A percentile compares a stretch with the other conserved stretches of the same genome.
Conservation (phyloP, 2,329 filamentous ascomycete species). For the Diplodia sapinea region DNA sequence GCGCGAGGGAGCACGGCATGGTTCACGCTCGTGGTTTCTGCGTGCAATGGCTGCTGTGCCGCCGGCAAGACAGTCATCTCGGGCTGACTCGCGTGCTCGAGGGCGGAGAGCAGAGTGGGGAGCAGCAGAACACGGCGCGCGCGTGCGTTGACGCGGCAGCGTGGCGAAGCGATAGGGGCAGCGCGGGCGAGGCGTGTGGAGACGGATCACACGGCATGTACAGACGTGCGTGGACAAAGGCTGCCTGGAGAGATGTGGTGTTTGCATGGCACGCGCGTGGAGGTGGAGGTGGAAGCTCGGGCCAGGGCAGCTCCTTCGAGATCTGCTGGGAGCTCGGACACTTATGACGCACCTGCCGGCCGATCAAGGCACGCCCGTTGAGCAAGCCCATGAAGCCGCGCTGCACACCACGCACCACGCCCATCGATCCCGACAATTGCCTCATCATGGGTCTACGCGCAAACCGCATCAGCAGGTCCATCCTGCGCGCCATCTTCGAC, state of each 20-base stretch:
- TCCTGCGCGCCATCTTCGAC: conserved; percentile 46
- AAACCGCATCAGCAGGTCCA: conserved; percentile 46
- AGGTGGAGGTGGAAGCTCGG: background rate
- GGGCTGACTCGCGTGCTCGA: conserved; percentile 21
- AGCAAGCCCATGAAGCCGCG: background rate
- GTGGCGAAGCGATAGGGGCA: background rate
- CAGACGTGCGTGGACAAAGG: background rate
- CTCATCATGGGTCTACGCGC: conserved; percentile 44
- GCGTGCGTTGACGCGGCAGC: background rate
- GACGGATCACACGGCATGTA: background rate
- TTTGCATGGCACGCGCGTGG: conserved; percentile 13
- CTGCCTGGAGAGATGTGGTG: conserved; percentile 6
- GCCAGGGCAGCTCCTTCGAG: conserved; percentile 1
- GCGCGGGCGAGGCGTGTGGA: background rate
- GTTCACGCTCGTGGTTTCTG: conserved; percentile 16
- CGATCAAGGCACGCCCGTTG: conserved; percentile 14
- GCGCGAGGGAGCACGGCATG: background rate
- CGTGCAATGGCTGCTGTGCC: conserved; percentile 2
- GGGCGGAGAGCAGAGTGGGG: conserved; percentile 1
- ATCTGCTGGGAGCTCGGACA: background rate
- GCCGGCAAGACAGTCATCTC: conserved; percentile 13
- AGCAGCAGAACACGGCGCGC: background rate
- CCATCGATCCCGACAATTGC: background rate
- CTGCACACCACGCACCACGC: background rate
- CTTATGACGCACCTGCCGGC: conserved; percentile 15